Base-by-base conservation (phyloP, 129 eudicot species). In the Escallonia rubra region DNA sequence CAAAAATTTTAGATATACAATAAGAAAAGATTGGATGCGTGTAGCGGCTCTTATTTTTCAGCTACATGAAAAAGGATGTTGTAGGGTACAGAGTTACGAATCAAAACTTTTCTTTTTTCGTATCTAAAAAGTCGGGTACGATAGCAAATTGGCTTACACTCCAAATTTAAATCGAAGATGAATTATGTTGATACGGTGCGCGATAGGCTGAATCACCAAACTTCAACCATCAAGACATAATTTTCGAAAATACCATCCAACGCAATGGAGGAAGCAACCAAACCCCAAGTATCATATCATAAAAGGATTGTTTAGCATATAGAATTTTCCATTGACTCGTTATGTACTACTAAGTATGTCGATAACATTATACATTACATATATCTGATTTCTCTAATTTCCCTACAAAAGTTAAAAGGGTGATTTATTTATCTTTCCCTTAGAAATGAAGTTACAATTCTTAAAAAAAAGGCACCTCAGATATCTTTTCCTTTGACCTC, bases 401-500 rank as follows among this genome's bases (percentile, higher is more conserved):
- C 13, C 12, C 55, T 50, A 50, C 55, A 50, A 50, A 50, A 50
- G 59, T 15, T 55, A 0, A 12, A 14, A 55, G 38, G 59, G 59
- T 16, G 16, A 15, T 4, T 46, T 10, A 11, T 13, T 55, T 14
- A 55, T 13, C 14, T 55, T 55, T 15, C 59, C 59, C 59, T 7
- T 55, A 4, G 2, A 15, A 13, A 55, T 12, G 12, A 55, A 7
- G 0, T 23, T 23, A 55, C 34, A 54, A 54, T n/a, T n/a, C n/a
- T 6, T 6, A 52, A 52, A 2, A 52, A 2, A 52, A 11, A 11
- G 5, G 16, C 8, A 74, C 67, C 62, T 85, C 79, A 85, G 40
- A 39, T 60, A 14, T 74, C 76, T 51, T 74, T 73, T 9, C 76
- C 83, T 45, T 76, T 76, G 52, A 62, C 65, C 9, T 15, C 12